phyloP scores from a whole-genome alignment of 73 alveolate species.

The Durusdinium trenchii region DNA sequence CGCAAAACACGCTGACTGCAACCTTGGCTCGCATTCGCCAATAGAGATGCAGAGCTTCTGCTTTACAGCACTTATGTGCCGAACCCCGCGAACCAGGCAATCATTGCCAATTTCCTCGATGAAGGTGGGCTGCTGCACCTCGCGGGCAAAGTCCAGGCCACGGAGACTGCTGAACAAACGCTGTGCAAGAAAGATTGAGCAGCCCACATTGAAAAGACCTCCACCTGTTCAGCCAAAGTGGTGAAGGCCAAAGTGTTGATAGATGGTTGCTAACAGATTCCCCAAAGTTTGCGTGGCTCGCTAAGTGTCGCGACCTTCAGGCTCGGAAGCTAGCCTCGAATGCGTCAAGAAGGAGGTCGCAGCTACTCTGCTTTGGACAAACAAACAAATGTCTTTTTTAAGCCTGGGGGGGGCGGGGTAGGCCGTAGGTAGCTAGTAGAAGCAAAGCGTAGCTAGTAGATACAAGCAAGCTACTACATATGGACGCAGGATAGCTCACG shows the following conservation, averaged over 20 bases:
- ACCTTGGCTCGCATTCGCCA: slow-evolving; percentile 6
- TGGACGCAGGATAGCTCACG: too few relatives aligned
- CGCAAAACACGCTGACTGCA: slow-evolving; percentile 89
- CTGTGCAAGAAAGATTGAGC: background rate
- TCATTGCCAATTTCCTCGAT: slow-evolving; percentile 75
- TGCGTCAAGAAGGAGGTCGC: too few relatives aligned
- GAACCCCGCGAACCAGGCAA: slow-evolving; percentile 76
- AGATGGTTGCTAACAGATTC: background rate
- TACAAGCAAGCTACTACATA: too few relatives aligned
- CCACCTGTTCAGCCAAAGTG: background rate
- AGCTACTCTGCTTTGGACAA: too few relatives aligned
- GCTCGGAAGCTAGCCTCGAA: slow-evolving; percentile 70
- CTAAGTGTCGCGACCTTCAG: slow-evolving; percentile 32
- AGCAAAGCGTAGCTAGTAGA: too few relatives aligned
- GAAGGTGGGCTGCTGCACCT: slow-evolving; percentile 95
- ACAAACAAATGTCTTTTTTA: too few relatives aligned
- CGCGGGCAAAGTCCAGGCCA: background rate
- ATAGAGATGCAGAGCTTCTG: background rate
- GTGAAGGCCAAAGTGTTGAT: background rate
- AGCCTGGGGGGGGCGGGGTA: too few relatives aligned
- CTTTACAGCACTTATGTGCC: background rate
- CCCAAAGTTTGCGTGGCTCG: too few relatives aligned
- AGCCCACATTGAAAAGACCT: slow-evolving; percentile 38
- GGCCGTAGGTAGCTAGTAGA: too few relatives aligned
- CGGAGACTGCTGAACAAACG: background rate